Evolutionary conservation across 140 eudicot genomes (phyloP), one percentile per base, ranked within the genome.

Genomic region (Stevia rebaudiana): DNA sequence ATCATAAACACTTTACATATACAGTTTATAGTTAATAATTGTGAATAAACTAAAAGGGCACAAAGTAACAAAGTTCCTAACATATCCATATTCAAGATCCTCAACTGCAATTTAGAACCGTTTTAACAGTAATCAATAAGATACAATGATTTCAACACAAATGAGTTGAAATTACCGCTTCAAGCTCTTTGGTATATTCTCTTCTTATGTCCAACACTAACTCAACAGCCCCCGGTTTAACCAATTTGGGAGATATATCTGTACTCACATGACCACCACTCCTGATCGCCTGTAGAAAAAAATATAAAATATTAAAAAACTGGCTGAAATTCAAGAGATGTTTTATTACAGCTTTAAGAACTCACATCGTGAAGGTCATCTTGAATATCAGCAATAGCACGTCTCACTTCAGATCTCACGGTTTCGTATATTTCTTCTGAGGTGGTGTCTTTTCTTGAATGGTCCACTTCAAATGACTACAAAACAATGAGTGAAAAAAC

Each of bases 181-280:
- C 95, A 15, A 87, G 91, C 71, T 87, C 85, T 59, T 65, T 71
- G 46, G 94, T 67, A 57, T 82, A 90, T 70, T 90, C 98, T 72
- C 86, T 81, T 83, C 94, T 80, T 66, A 84, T 80, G 57, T 82
- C 98, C 54, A 70, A 68, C 37, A 82, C 81, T 49, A 90, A 73
- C 63, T 80, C 98, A 63, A 78, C 82, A 65, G 86, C 84, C 51
- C 80, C 94, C 1, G 88, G 80, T 57, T 80, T 79, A 43, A 80
- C 88, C 69, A 80, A 51, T 70, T 82, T 80, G 6, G 91, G 81
- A 16, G 82, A 68, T 35, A 69, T 49, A 68, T 78, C 79, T 47
- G 75, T 44, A 58, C 70, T 37, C 65, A 72, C 67, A 64, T 52
- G 55, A 44, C 67, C 66, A 17, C 69, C 69, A 30, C 54, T 78